Conservation (phyloP, 1,284 basidiomycete species). For the Coriolopsis trogii region DNA sequence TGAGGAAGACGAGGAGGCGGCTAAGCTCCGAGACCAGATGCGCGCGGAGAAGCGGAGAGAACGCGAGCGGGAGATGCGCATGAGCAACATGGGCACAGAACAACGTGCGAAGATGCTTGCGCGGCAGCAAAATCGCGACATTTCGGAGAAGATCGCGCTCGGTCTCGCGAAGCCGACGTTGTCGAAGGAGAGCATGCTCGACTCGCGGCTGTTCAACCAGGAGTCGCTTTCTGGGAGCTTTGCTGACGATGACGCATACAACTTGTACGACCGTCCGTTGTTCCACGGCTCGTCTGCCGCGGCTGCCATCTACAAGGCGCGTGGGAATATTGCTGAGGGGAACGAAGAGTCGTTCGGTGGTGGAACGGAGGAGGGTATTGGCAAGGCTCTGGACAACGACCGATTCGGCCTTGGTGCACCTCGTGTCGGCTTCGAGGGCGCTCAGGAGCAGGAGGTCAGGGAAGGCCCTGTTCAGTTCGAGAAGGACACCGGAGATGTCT, state of each 20-base stretch:
- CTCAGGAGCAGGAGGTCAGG: conserved; percentile 77
- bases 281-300: conserved; percentile 97
- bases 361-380: conserved; percentile 93
- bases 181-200: conserved; percentile 95
- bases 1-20: conserved; percentile 85
- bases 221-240: conserved; percentile 84
- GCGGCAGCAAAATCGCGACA: conserved; percentile 95
- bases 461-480: conserved; percentile 99
- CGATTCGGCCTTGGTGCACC: conserved; percentile 92
- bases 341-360: conserved; percentile 92
- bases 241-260: conserved; percentile 92
- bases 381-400: conserved; percentile 89
- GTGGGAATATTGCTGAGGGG: conserved; percentile 80
- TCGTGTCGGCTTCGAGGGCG: conserved; percentile 87
- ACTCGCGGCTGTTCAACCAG: conserved; percentile 96
- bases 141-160: conserved; percentile 98
- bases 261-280: conserved; percentile 92
- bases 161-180: conserved; percentile 96
- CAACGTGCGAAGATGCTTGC: conserved; percentile 95
- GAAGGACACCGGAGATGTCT: conserved; percentile 97
- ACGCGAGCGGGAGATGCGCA: conserved; percentile 95
- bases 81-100: conserved; percentile 99
- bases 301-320: conserved; percentile 96
- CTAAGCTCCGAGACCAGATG: conserved; percentile 87
- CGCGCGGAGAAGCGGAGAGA: conserved; percentile 91